These are phyloP conservation scores for Trichoderma harzianum DNA, from an alignment of 2,329 filamentous ascomycete genomes.

Conservation along the genomic window DNA sequence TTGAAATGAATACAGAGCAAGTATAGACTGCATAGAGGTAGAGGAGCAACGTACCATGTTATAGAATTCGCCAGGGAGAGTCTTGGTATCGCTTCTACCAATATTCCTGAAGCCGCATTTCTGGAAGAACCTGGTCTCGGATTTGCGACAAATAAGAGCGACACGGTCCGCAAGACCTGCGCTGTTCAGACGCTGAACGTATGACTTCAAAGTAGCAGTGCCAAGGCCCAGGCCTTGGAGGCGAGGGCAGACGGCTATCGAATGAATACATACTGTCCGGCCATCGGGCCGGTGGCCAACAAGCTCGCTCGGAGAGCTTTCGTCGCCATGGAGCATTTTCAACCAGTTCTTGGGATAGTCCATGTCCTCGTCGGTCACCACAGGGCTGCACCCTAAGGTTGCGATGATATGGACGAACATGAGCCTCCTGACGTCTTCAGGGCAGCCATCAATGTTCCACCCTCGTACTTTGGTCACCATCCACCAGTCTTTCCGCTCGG, in stretches of 20 bases:
- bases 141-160: constrained; percentile 72
- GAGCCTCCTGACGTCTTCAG: constrained; percentile 42
- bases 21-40: background rate
- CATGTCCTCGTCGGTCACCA: constrained; percentile 77
- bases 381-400: constrained; percentile 61
- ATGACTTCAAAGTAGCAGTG: constrained; percentile 69
- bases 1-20: background rate
- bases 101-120: constrained; percentile 68
- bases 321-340: constrained; percentile 35
- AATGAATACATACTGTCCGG: constrained; percentile 76
- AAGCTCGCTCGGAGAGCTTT: constrained; percentile 36
- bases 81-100: constrained; percentile 66
- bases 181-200: constrained; percentile 71
- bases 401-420: constrained; percentile 76
- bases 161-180: constrained; percentile 68
- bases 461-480: constrained; percentile 49
- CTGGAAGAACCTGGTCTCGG: constrained; percentile 71
- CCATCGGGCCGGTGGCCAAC: constrained; percentile 71
- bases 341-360: constrained; percentile 65
- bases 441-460: constrained; percentile 54
- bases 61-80: constrained; percentile 77
- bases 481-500: constrained; percentile 44
- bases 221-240: constrained; percentile 74
- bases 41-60: constrained; percentile 63
- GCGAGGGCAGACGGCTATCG: constrained; percentile 72